Evolutionary conservation across 2,329 filamentous ascomycete species (phyloP).

Genomic region (Colletotrichum cordylinicola): DNA sequence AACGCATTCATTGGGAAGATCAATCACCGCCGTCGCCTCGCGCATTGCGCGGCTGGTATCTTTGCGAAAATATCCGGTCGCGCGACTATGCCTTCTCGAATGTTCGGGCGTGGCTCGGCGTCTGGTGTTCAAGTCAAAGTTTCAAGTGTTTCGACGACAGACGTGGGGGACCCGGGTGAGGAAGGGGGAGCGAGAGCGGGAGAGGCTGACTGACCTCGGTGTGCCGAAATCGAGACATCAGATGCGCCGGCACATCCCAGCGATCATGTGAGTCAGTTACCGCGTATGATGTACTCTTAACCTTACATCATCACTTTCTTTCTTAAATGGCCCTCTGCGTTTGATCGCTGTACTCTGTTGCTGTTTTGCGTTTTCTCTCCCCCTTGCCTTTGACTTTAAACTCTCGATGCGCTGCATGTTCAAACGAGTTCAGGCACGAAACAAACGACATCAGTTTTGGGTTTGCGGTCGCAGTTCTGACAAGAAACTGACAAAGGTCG

Average conservation of each 20-base stretch:
- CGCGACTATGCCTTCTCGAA: not conserved
- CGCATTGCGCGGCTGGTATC: not conserved
- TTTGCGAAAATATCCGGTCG: not conserved
- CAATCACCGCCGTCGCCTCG: not conserved
- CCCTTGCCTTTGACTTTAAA: not conserved
- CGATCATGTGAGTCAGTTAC: not conserved
- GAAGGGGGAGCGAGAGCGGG: not conserved
- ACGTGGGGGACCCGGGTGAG: not conserved
- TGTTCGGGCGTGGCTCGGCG: not conserved
- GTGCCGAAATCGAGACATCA: not conserved
- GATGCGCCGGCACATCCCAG: not conserved
- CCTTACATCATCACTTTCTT: not conserved
- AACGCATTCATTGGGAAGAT: not conserved
- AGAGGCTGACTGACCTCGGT: not conserved
- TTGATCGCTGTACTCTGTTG: not conserved
- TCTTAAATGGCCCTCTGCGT: not conserved
- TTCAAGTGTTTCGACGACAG: slow-evolving; percentile 14
- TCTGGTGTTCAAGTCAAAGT: not conserved
- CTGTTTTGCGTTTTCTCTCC: not conserved
- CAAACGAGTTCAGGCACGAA: not conserved
- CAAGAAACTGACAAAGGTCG: not conserved
- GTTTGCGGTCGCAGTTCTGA: not conserved
- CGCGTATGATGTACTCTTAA: not conserved
- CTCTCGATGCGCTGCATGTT: not conserved
- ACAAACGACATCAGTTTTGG: not conserved